A percentile compares a stretch with the other conserved stretches of the same genome.
phyloP scores from a whole-genome alignment of 352 stramenopile genomes.

The Chrysophaeum taylorii region DNA sequence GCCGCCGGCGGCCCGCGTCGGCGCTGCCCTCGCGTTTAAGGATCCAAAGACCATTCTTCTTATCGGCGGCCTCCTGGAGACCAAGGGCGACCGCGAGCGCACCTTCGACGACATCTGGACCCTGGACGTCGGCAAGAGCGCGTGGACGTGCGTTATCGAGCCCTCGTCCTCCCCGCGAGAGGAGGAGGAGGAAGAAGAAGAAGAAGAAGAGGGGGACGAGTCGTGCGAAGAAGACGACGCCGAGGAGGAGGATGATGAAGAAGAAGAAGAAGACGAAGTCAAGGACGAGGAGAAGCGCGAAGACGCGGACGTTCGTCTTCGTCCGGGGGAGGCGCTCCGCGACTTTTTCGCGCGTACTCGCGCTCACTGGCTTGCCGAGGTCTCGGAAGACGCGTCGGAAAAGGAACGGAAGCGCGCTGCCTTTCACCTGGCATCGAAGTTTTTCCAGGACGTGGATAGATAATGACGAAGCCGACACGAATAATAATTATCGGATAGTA shows the following conservation, averaged over 20 bases:
- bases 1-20: constrained; percentile 2
- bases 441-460: constrained; percentile 55
- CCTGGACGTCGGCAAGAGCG: not conserved
- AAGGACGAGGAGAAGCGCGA: constrained; percentile 56
- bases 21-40: not conserved
- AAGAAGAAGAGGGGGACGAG: not conserved
- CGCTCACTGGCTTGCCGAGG: constrained; percentile 45
- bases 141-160: not conserved
- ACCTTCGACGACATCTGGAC: not conserved
- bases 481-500: not conserved
- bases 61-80: not conserved
- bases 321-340: constrained; percentile 64
- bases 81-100: not conserved
- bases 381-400: constrained; percentile 44
- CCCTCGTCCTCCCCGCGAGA: not conserved
- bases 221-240: not conserved
- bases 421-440: constrained; percentile 54
- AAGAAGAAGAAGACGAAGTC: not conserved
- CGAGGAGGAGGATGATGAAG: not conserved
- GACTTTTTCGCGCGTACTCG: constrained; percentile 70
- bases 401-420: constrained; percentile 72
- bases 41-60: not conserved
- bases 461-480: not conserved
- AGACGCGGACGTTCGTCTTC: too few species aligned
- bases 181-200: not conserved